A percentile compares a stretch with the other conserved stretches of the same genome.
Evolutionary conservation across 805 yeast species (phyloP).

Genomic region (Lipomyces anomalus): DNA sequence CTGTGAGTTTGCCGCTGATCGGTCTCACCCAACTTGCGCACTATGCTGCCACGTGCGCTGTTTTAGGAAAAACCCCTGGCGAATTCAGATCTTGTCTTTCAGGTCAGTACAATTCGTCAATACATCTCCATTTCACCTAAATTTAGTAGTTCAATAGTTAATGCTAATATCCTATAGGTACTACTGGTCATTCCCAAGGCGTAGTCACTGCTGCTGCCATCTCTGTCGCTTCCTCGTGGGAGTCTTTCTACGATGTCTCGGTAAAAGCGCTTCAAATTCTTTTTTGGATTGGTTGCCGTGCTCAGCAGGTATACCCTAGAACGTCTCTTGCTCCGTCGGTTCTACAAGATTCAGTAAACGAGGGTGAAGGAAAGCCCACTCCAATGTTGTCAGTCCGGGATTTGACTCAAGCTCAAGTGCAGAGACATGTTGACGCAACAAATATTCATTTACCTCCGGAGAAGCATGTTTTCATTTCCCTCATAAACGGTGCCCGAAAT

Average conservation of each 20-base stretch:
- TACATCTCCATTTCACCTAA: neutral
- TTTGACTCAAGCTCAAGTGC: conserved; percentile 72
- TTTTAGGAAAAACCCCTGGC: conserved; percentile 85
- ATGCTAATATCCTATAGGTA: conserved; percentile 29
- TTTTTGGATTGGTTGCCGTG: conserved; percentile 90
- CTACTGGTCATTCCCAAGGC: conserved; percentile 45
- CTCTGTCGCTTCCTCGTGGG: conserved; percentile 79
- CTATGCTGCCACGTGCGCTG: conserved; percentile 79
- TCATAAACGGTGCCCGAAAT: conserved; percentile 92
- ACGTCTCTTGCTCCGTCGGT: conserved; percentile 92
- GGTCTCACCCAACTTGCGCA: conserved; percentile 94
- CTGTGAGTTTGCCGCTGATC: conserved; percentile 94
- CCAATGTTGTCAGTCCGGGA: conserved; percentile 97
- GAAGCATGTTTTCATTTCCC: conserved; percentile 83
- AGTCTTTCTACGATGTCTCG: conserved; percentile 63
- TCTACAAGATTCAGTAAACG: conserved; percentile 83
- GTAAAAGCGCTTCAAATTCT: conserved; percentile 75
- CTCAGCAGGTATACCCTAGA: conserved; percentile 83
- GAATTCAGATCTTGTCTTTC: conserved; percentile 59
- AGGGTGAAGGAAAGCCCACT: conserved; percentile 93
- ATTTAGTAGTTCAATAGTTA: too few relatives aligned
- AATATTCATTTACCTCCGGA: conserved; percentile 89
- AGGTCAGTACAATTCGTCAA: conserved; percentile 8
- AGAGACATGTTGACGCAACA: conserved; percentile 72
- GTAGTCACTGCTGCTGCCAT: conserved; percentile 88